Base-by-base conservation (phyloP, 1,284 basidiomycete genomes). In the Boletellus deceptivus region DNA sequence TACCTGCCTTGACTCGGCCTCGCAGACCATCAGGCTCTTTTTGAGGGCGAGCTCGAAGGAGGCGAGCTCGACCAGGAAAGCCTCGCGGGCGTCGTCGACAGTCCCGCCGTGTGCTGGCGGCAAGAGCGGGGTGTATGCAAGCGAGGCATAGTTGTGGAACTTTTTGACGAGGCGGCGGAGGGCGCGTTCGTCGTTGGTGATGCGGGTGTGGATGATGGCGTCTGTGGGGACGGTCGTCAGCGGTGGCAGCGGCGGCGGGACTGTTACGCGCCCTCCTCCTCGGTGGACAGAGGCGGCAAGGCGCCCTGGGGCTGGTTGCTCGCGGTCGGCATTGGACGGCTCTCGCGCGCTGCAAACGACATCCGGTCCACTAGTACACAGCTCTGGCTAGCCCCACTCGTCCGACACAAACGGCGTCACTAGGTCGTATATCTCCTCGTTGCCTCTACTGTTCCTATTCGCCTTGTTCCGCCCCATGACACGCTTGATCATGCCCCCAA, bases 331-430 rank as follows among this genome's bases (percentile, higher is more conserved):
- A 60, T 67, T 11, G 8, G 10, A 22, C 3, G 29, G 3, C 9
- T 29, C 8, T 29, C 29, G 25, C 25, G 25, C 25, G 25, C 25
- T 25, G 25, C 25, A 11, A 10, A n/a, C 9, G 18, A 43, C 27
- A 29, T 16, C 6, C 16, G 16, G 17, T 39, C 14, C 17, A 17
- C 40, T 11, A 31, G 41, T 44, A 35, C 33, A 25, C 24, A 44
- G 34, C n/a, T 33, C 35, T n/a, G 24, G 16, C 62, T 58, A 79
- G 45, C 80, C 78, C 78, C 78, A 83, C 56, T 82, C 82, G 51
- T 82, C 78, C n/a, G 78, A 66, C n/a, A 82, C 76, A 65, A 90
- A 91, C 1, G 88, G 88, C 25, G 88, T 91, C 48, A 91, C 86
- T 16, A 89, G 75, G 45, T 89, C 84, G 55, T 83, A 90, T 13